Conservation (phyloP, 2,329 filamentous ascomycete genomes). For the Podosphaera xanthii region DNA sequence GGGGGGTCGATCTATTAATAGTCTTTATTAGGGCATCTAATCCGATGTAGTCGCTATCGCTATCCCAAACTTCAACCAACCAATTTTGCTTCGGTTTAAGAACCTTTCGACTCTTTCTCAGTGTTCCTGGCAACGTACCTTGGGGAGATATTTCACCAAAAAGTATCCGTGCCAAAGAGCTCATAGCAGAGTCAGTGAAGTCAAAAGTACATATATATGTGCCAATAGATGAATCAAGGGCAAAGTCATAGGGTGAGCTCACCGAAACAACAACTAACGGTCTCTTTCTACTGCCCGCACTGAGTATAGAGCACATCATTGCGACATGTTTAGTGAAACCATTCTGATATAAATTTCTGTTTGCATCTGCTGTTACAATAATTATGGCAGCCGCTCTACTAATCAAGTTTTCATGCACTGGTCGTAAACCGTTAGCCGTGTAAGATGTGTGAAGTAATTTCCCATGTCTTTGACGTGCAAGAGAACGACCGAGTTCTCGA, state of each 20-base stretch:
- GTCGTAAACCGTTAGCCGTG: constrained; percentile 75
- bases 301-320: constrained; percentile 78
- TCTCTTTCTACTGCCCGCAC: constrained; percentile 59
- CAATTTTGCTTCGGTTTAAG: constrained; percentile 82
- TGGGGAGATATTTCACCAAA: constrained; percentile 48
- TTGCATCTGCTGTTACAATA: constrained; percentile 80
- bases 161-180: constrained; percentile 59
- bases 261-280: constrained; percentile 78
- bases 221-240: constrained; percentile 71
- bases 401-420: constrained; percentile 83
- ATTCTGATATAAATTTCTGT: constrained; percentile 78
- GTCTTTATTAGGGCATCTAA: constrained; percentile 54
- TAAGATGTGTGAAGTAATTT: constrained; percentile 87
- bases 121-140: constrained; percentile 44
- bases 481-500: constrained; percentile 61
- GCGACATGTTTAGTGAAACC: constrained; percentile 91
- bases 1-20: constrained; percentile 42
- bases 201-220: constrained; percentile 93
- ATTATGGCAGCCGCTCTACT: constrained; percentile 73
- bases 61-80: constrained; percentile 77
- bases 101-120: constrained; percentile 69
- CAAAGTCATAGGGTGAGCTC: constrained; percentile 91
- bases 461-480: constrained; percentile 69
- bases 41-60: constrained; percentile 49
- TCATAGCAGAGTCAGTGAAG: constrained; percentile 80